A percentile compares a stretch with the other conserved stretches of the same genome.
Conservation (phyloP, 371 early-diverging fungal species). For the Dipsacomyces acuminosporus region DNA sequence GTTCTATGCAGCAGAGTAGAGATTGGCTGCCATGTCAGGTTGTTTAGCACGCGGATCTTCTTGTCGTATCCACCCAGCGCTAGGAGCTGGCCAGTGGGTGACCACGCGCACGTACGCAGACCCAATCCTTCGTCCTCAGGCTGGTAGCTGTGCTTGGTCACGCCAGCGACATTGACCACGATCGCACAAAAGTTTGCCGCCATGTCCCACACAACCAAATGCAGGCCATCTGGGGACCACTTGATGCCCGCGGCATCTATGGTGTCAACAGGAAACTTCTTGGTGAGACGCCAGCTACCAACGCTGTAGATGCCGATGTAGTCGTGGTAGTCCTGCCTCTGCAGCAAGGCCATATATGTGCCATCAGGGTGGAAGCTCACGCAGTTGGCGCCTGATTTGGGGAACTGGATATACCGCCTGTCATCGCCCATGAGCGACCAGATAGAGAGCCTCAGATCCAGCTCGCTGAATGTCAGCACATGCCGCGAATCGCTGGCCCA, state of each 20-base stretch:
- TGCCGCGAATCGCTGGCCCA: constrained; percentile 64
- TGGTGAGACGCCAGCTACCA: constrained; percentile 50
- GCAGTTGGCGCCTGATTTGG: constrained; percentile 43
- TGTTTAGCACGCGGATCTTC: constrained; percentile 51
- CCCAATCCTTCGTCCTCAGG: constrained; percentile 66
- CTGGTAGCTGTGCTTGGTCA: constrained; percentile 50
- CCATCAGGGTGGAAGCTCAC: constrained; percentile 61
- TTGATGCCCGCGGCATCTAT: constrained; percentile 60
- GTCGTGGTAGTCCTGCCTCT: constrained; percentile 63
- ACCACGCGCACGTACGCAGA: constrained; percentile 65
- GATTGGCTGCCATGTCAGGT: constrained; percentile 38
- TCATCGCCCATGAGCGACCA: constrained; percentile 30
- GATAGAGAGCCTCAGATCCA: constrained; percentile 50
- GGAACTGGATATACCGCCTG: constrained; percentile 32
- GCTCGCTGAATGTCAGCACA: constrained; percentile 61
- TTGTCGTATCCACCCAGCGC: constrained; percentile 78
- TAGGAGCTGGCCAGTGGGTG: constrained; percentile 66
- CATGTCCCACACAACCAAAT: constrained; percentile 69
- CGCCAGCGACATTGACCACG: constrained; percentile 48
- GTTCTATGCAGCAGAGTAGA: constrained; percentile 23
- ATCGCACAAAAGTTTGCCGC: constrained; percentile 7
- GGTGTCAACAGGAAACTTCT: constrained; percentile 65
- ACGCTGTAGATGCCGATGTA: constrained; percentile 63
- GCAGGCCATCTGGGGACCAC: constrained; percentile 84
- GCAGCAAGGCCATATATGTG: constrained; percentile 61